Conservation (phyloP, 2,329 filamentous ascomycete genomes). For the Colletotrichum spaethianum region DNA sequence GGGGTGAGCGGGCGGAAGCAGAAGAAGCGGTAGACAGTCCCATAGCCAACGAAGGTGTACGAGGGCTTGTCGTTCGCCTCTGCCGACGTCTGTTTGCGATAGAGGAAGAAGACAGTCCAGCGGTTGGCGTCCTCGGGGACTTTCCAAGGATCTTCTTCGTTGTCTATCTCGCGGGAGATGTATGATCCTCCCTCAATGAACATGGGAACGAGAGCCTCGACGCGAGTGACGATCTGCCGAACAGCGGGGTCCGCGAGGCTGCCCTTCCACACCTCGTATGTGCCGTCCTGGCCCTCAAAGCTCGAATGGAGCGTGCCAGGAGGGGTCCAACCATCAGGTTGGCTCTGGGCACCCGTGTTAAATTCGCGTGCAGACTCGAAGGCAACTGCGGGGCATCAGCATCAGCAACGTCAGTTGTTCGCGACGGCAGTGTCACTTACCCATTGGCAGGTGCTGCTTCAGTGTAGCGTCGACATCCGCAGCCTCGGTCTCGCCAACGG, state of each 20-base stretch:
- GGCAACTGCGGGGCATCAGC: constrained; percentile 65
- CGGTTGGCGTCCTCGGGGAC: constrained; percentile 74
- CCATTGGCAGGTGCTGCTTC: constrained; percentile 76
- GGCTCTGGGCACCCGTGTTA: constrained; percentile 61
- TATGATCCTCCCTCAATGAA: constrained; percentile 95
- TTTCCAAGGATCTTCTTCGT: constrained; percentile 51
- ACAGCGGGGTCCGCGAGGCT: constrained; percentile 79
- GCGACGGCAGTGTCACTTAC: constrained; percentile 57
- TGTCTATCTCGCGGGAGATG: constrained; percentile 66
- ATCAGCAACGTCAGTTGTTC: background rate
- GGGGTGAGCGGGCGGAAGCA: constrained; percentile 67
- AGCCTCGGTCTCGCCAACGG: constrained; percentile 77
- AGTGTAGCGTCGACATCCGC: constrained; percentile 78
- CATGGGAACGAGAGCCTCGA: constrained; percentile 86
- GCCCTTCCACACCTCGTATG: constrained; percentile 89
- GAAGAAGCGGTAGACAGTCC: constrained; percentile 92
- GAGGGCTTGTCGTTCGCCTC: constrained; percentile 61
- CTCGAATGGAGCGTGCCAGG: constrained; percentile 80
- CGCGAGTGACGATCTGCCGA: constrained; percentile 80
- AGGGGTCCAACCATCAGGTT: constrained; percentile 70
- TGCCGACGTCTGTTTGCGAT: constrained; percentile 70
- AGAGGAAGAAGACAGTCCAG: constrained; percentile 94
- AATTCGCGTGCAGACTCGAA: constrained; percentile 76
- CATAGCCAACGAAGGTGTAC: constrained; percentile 92
- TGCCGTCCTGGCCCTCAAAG: constrained; percentile 72